Evolutionary conservation across 2,329 filamentous ascomycete species (phyloP).

Genomic region (Incumbomyces delicatus): DNA sequence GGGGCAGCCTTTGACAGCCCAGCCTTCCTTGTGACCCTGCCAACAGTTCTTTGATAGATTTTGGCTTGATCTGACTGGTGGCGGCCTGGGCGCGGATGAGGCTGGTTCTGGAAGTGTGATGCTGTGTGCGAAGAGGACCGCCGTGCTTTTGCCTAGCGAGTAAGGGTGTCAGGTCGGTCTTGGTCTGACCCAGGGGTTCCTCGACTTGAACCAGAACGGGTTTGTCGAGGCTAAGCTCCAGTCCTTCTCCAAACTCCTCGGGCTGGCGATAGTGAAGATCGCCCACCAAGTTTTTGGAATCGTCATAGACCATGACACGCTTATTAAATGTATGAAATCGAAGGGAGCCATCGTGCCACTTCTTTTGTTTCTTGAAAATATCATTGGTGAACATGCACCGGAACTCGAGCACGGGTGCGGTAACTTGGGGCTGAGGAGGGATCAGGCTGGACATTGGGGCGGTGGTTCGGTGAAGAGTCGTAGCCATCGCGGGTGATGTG

Average conservation of each 20-base stretch:
- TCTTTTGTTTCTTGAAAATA: conserved; percentile 73
- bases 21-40: conserved; percentile 55
- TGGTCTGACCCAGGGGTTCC: conserved; percentile 59
- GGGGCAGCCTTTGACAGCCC: conserved; percentile 49
- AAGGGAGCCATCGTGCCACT: conserved; percentile 86
- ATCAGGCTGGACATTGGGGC: conserved; percentile 23
- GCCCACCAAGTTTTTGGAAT: conserved; percentile 67
- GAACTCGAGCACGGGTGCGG: conserved; percentile 70
- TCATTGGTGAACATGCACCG: conserved; percentile 82
- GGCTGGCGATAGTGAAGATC: conserved; percentile 71
- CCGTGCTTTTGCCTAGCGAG: conserved; percentile 51
- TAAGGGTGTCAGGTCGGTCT: conserved; percentile 70
- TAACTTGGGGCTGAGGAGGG: conserved; percentile 48
- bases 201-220: conserved; percentile 70
- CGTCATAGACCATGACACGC: conserved; percentile 82
- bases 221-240: conserved; percentile 71
- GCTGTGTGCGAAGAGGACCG: conserved; percentile 25
- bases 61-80: conserved; percentile 41
- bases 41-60: conserved; percentile 54
- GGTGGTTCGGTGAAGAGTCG: conserved; percentile 20
- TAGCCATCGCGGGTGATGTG: conserved; percentile 4
- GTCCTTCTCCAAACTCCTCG: conserved; percentile 63
- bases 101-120: conserved; percentile 31
- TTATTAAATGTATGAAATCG: conserved; percentile 87
- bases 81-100: conserved; percentile 12